Base-by-base conservation (phyloP, 108 stramenopile genomes). In the Stephanodiscus minutulus region DNA sequence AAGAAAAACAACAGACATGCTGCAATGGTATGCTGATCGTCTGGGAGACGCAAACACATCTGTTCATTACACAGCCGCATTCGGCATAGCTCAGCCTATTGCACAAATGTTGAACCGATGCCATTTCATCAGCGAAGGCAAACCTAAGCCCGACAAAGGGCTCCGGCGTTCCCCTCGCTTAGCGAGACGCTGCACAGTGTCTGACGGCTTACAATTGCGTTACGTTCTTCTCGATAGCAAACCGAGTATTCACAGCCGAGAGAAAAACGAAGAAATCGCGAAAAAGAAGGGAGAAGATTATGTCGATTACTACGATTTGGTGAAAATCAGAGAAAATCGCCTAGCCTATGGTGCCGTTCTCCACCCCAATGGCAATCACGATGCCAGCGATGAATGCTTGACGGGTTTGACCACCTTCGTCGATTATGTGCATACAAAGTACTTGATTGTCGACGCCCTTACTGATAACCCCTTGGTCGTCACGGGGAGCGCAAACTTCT, bases 401-500 rank as follows among this genome's bases (percentile, higher is more conserved):
- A 79, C 78, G 29, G 78, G 78, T 25, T 61, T 79, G 12, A 73
- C 61, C 29, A 68, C 61, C 22, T 79, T 72, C 49, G 66, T 72
- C 35, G 72, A 72, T 35, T 79, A 61, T 57, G 41, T 79, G 18
- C 78, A 79, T 20, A 70, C 70, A 0, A 79, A 79, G 72, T 73
- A 59, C 36, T 25, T 79, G 66, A 37, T 79, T 10, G 57, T 79
- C 36, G 78, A 79, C 57, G 78, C 67, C 1, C 53, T 72, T 8
- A 58, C 71, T 28, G 78, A 79, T 25, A 66, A 64, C 24, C 78
- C 78, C 49, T 68, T 67, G 39, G 62, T 73, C 12, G 61, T 79
- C 33, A 73, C 78, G 24, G 78, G 78, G 43, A 67, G 66, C 27
- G 78, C 78, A 21, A 79, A 79, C 54, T 79, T 79, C 24, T 72